Evolutionary conservation across 768 basidiomycete genomes (phyloP), one percentile per base, ranked within the genome.

Genomic region (Trametopsis cervina): DNA sequence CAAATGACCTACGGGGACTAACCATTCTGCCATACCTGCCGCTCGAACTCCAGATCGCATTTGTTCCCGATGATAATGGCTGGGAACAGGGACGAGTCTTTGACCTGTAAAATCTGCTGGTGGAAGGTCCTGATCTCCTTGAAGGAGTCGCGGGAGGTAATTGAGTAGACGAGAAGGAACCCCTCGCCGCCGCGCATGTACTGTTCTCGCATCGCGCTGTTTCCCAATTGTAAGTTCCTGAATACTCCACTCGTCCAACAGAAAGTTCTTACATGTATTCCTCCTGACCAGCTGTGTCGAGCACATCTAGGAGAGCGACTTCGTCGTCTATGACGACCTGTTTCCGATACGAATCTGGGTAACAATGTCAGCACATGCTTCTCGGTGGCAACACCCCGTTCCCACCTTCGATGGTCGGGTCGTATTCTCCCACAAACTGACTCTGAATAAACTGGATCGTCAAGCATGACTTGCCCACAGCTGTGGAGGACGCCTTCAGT

Each of bases 141-240:
- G 61, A 97, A 98, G 40, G 94, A 95, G 66, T 90, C 87, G 56
- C 94, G 84, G 24, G 92, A 93, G n/a, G 95, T 96, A 69, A 96
- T 97, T 44, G 91, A 92, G 68, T 98, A 98, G 49, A 97, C 93
- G 54, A 98, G 82, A 35, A 98, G 78, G 75, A 98, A 98, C 10
- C 94, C 95, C 67, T 98, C 94, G 52, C 95, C 95, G 23, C 92
- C 92, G 45, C 93, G 83, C 93, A 97, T 98, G 72, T 98, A 98
- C 62, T 97, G 95, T 63, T 98, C 95, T 40, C 95, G 85, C 95
- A 98, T 97, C 20, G 95, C 95, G 49, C 91, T 94, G 63, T 43
- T 50, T 18, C 24, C 9, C 21, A n/a, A n/a, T n/a, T n/a, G n/a
- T n/a, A n/a, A n/a, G n/a, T n/a, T n/a, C n/a, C n/a, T n/a, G n/a